Conservation (phyloP, 2,329 filamentous ascomycete species). For the Diaporthe longicolla region DNA sequence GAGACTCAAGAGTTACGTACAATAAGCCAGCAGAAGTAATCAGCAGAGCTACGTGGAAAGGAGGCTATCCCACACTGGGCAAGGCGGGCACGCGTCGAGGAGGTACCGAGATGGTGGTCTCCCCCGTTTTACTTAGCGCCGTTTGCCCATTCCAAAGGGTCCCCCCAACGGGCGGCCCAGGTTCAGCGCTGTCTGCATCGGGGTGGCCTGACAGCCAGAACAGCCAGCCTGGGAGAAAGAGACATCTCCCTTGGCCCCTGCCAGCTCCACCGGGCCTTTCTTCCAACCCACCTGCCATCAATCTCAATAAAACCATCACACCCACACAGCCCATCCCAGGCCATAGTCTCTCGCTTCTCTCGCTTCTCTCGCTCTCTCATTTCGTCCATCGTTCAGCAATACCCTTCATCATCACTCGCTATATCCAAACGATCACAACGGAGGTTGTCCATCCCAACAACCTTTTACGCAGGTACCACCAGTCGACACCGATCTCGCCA, state of each 20-base stretch:
- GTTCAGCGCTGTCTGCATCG: slow-evolving; percentile 16
- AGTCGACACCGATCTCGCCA: background rate
- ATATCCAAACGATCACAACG: slow-evolving; percentile 27
- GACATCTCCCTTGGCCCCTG: slow-evolving; percentile 27
- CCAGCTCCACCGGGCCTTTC: slow-evolving; percentile 10
- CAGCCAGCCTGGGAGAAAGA: slow-evolving; percentile 31
- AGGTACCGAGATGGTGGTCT: slow-evolving; percentile 3
- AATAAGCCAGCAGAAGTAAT: background rate
- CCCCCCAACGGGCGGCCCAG: slow-evolving; percentile 2
- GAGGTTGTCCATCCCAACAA: slow-evolving; percentile 24
- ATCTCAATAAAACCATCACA: slow-evolving; percentile 35
- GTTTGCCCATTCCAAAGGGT: slow-evolving; percentile 28
- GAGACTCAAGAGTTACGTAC: background rate
- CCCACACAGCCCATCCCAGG: slow-evolving; percentile 1
- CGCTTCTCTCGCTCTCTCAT: slow-evolving; percentile 36
- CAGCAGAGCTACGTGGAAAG: background rate
- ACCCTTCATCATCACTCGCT: slow-evolving; percentile 17
- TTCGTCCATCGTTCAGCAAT: slow-evolving; percentile 35
- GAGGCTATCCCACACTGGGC: slow-evolving; percentile 3
- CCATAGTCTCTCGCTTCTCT: slow-evolving; percentile 34
- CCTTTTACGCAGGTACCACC: slow-evolving; percentile 20
- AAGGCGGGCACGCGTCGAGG: background rate
- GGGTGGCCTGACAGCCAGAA: slow-evolving; percentile 32
- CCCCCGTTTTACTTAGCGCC: slow-evolving; percentile 28
- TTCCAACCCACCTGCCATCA: slow-evolving; percentile 29